These are phyloP conservation scores for Teratosphaeria zuluensis DNA, from an alignment of 2,329 filamentous ascomycete species.

Conservation along the genomic window DNA sequence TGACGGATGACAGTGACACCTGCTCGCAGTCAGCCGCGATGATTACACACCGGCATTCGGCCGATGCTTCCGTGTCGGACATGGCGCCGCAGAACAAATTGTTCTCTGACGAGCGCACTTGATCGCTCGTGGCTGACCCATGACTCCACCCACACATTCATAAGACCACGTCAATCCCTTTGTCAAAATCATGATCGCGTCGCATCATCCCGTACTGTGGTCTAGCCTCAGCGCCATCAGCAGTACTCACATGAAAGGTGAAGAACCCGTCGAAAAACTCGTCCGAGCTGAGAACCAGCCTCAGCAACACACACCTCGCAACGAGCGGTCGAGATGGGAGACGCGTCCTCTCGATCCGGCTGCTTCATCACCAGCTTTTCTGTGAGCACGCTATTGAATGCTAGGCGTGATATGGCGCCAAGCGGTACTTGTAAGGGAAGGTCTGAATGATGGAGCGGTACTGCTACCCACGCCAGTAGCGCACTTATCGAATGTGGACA, in stretches of 20 bases:
- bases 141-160: background rate
- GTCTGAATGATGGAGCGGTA: background rate
- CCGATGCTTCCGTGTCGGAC: background rate
- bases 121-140: background rate
- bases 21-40: background rate
- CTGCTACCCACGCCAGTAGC: background rate
- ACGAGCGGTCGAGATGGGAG: background rate
- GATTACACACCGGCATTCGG: background rate
- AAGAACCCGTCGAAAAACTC: background rate
- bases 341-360: background rate
- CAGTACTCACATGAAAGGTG: background rate
- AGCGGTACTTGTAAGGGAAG: background rate
- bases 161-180: background rate
- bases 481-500: background rate
- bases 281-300: background rate
- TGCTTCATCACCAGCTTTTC: background rate
- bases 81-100: background rate
- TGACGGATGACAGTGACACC: background rate
- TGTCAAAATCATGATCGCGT: background rate
- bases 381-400: too few species aligned
- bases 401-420: background rate
- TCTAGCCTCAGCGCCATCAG: background rate
- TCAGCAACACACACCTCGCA: background rate
- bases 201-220: background rate
- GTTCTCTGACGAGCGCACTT: background rate